These are phyloP conservation scores for Wallacemonas collosoma DNA, from an alignment of 208 protist genomes.

Conservation along the genomic window DNA sequence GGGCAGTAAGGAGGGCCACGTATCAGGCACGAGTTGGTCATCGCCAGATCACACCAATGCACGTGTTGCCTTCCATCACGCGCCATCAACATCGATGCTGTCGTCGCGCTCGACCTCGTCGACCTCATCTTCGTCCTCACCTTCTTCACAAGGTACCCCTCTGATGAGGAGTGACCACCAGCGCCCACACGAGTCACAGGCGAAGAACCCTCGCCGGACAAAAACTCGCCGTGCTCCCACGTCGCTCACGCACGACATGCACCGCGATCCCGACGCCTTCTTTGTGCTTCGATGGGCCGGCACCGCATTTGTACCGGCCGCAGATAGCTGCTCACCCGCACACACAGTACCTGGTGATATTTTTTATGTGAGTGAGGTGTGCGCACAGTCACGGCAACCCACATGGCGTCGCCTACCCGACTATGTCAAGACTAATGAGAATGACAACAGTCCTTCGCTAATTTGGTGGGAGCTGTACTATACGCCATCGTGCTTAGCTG, in stretches of 20 bases:
- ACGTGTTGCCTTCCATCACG: neutral
- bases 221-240: neutral
- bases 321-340: too few species aligned
- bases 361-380: slow-evolving; percentile 44
- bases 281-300: neutral
- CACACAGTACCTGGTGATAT: neutral
- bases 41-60: too few species aligned
- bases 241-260: neutral
- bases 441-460: slow-evolving; percentile 23
- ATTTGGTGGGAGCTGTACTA: slow-evolving; percentile 40
- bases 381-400: slow-evolving; percentile 39
- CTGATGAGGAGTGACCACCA: neutral
- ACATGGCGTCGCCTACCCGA: slow-evolving; percentile 39
- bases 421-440: slow-evolving; percentile 1
- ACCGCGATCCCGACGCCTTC: neutral
- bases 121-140: neutral
- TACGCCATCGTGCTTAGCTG: slow-evolving; percentile 12
- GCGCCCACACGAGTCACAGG: neutral
- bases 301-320: neutral
- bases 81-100: neutral
- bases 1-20: too few species aligned
- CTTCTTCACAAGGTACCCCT: neutral
- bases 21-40: too few species aligned
- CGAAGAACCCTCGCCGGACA: neutral
- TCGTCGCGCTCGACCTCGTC: neutral